phyloP scores from a whole-genome alignment of 352 stramenopile genomes.

The Phytophthora pistaciae region DNA sequence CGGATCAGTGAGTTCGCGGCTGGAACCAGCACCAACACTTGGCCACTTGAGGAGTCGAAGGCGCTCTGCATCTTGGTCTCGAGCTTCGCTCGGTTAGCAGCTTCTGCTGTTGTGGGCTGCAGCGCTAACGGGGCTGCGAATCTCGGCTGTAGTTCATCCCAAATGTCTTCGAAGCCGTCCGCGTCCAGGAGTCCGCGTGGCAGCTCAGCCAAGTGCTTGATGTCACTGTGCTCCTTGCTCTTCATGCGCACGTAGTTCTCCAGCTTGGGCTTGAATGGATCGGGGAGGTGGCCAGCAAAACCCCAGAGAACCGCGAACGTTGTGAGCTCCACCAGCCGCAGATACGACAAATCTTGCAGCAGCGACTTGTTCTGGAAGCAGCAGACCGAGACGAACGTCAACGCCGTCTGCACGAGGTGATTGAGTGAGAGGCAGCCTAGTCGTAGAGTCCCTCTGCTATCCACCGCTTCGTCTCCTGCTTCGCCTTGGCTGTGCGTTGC shows the following conservation, averaged over 20 bases:
- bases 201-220: constrained; percentile 44
- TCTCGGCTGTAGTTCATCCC: constrained; percentile 36
- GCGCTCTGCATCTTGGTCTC: constrained; percentile 24
- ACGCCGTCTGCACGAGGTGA: constrained; percentile 46
- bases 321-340: constrained; percentile 42
- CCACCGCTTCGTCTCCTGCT: background rate
- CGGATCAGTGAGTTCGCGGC: constrained; percentile 36
- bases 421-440: constrained; percentile 54
- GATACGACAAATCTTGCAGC: constrained; percentile 37
- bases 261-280: constrained; percentile 52
- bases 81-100: background rate
- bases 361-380: constrained; percentile 50
- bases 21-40: constrained; percentile 48
- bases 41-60: constrained; percentile 37
- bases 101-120: background rate
- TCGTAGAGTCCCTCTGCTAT: constrained; percentile 6
- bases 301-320: constrained; percentile 65
- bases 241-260: constrained; percentile 55
- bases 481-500: background rate
- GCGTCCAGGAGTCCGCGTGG: constrained; percentile 45
- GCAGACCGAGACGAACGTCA: constrained; percentile 44
- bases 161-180: constrained; percentile 49
- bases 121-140: background rate
- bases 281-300: constrained; percentile 51
- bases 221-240: constrained; percentile 45